phyloP scores from a whole-genome alignment of 2,329 filamentous ascomycete species.

The Penicillium freii region DNA sequence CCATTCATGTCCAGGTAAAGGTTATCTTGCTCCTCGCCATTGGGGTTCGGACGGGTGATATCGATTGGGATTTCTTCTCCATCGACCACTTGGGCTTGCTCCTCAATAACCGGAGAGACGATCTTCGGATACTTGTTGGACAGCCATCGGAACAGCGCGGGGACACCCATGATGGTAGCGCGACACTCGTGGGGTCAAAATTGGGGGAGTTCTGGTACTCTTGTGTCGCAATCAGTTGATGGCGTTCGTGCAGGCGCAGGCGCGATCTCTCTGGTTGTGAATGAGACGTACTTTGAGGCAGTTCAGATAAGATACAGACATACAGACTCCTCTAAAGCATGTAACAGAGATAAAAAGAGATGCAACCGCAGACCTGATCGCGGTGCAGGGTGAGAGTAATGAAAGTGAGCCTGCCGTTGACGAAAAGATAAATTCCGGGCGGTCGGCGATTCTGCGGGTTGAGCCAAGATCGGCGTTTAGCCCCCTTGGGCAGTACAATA shows the following conservation, averaged over 20 bases:
- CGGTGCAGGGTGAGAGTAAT: constrained; percentile 17
- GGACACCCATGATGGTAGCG: constrained; percentile 73
- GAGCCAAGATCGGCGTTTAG: constrained; percentile 16
- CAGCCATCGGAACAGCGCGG: constrained; percentile 92
- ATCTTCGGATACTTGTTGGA: constrained; percentile 98
- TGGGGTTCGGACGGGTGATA: constrained; percentile 80
- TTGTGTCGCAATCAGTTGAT: constrained; percentile 16
- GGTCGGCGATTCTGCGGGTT: constrained; percentile 20
- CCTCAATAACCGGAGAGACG: constrained; percentile 85
- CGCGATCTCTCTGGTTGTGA: constrained; percentile 1
- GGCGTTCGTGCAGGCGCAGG: constrained; percentile 2
- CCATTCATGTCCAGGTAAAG: constrained; percentile 99
- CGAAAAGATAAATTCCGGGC: constrained; percentile 22
- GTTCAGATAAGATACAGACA: background rate
- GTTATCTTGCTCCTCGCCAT: constrained; percentile 97
- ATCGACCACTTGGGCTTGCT: constrained; percentile 77
- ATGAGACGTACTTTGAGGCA: background rate
- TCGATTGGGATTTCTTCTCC: constrained; percentile 83
- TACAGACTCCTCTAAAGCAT: background rate
- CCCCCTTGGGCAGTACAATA: constrained; percentile 22
- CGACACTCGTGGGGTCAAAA: constrained; percentile 11
- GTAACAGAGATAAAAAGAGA: background rate
- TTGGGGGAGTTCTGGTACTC: constrained; percentile 4
- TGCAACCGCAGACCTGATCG: constrained; percentile 15
- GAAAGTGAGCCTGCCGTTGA: constrained; percentile 19